phyloP scores from a whole-genome alignment of 176 grass and related monocot species.

The Lolium rigidum region DNA sequence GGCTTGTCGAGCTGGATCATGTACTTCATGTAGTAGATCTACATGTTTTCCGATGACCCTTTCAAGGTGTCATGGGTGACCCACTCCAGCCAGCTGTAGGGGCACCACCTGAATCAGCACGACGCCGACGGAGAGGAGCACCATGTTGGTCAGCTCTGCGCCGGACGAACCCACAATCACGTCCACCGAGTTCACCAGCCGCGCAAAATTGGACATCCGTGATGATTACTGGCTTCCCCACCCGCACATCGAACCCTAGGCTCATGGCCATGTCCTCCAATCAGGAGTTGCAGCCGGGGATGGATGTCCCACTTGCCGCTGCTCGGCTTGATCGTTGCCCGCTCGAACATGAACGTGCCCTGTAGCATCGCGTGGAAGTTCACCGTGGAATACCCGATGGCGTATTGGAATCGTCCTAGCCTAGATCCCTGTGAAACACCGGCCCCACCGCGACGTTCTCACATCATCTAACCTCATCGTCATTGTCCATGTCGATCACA shows the following conservation, averaged over 20 bases:
- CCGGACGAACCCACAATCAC: slow-evolving; percentile 94
- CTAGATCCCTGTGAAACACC: slow-evolving; percentile 68
- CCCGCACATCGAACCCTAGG: slow-evolving; percentile 69
- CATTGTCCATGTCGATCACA: slow-evolving; percentile 59
- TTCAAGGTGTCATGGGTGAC: slow-evolving; percentile 70
- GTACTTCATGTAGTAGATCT: slow-evolving; percentile 82
- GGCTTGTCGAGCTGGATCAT: slow-evolving; percentile 70
- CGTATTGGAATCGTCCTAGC: slow-evolving; percentile 41
- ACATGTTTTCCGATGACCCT: slow-evolving; percentile 70
- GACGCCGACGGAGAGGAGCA: slow-evolving; percentile 83
- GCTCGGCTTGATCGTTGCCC: slow-evolving; percentile 34
- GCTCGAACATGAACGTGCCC: too few relatives aligned
- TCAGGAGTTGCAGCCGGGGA: slow-evolving; percentile 46
- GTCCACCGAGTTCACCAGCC: slow-evolving; percentile 90
- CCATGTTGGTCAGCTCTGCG: slow-evolving; percentile 86
- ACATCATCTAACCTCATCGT: slow-evolving; percentile 59
- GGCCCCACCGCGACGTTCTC: slow-evolving; percentile 55
- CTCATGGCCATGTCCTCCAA: slow-evolving; percentile 71
- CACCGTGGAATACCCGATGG: slow-evolving; percentile 33
- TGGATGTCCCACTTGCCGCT: slow-evolving; percentile 65
- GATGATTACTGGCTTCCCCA: slow-evolving; percentile 64
- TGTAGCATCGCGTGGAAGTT: slow-evolving; percentile 61
- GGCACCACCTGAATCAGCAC: slow-evolving; percentile 88
- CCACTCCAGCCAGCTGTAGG: slow-evolving; percentile 81
- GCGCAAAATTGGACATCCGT: slow-evolving; percentile 75